Conservation (phyloP, 2,329 filamentous ascomycete genomes). For the Bertia moriformis region DNA sequence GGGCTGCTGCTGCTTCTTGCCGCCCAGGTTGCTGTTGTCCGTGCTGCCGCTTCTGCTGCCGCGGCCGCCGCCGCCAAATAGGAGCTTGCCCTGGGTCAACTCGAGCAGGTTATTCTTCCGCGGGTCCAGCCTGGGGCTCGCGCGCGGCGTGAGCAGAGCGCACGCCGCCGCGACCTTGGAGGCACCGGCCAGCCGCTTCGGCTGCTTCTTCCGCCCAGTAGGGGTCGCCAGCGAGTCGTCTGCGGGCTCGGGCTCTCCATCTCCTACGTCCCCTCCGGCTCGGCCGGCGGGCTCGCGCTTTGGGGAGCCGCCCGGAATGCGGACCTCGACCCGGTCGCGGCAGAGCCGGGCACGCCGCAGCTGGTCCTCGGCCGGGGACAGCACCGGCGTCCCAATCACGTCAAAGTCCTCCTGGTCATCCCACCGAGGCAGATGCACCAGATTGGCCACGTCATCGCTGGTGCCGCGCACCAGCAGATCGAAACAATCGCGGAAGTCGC, state of each 20-base stretch:
- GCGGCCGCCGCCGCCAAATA: no score
- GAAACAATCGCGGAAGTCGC: constrained; percentile 83
- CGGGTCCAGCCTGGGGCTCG: constrained; percentile 36
- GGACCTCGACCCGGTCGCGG: constrained; percentile 23
- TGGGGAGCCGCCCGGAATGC: constrained; percentile 16
- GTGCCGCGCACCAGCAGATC: constrained; percentile 77
- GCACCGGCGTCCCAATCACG: no score
- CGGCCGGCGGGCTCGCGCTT: constrained; percentile 5
- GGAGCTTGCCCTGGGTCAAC: constrained; percentile 34
- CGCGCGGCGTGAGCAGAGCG: constrained; percentile 39
- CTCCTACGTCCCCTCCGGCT: constrained; percentile 4
- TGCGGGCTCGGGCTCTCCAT: no score
- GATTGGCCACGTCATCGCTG: constrained; percentile 72
- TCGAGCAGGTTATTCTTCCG: constrained; percentile 18
- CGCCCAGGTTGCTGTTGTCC: no score
- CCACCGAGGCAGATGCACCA: constrained; percentile 49
- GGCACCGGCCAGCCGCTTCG: no score
- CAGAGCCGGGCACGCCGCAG: constrained; percentile 19
- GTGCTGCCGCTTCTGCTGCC: no score
- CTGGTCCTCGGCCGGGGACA: constrained; percentile 18
- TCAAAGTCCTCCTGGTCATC: constrained; percentile 37
- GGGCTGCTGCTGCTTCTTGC: no score
- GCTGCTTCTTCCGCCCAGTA: no score
- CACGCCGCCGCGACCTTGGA: no score
- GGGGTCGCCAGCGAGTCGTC: no score